Evolutionary conservation across 2,329 filamentous ascomycete genomes (phyloP), one percentile per base, ranked within the genome.

Genomic region (Trichoderma citrinoviride): DNA sequence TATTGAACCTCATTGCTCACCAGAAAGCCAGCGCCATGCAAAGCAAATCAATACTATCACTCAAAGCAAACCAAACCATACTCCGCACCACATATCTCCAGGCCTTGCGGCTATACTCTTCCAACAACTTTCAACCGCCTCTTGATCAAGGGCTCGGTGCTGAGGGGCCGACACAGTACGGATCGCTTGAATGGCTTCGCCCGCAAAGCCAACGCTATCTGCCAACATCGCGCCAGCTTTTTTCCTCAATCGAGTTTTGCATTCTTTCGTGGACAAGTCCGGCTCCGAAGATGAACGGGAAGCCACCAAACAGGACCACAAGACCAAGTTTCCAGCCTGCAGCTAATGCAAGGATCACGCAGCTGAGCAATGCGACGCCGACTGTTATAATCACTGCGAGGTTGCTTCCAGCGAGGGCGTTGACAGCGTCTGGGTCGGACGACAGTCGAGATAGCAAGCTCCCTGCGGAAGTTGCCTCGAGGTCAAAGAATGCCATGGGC

Each of bases 1-100:
- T 15, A 23, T 14, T 19, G 29, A 53, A 17, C 66, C 66, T 10
- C 70, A 49, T 8, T 69, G 69, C 70, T 50, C 71, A 68, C 57
- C 65, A 68, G 29, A 65, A 66, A 3, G 66, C 65, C 14, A 67
- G 47, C 8, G 65, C 66, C 55, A 58, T 58, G 5, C 33, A 40
- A 17, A 58, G 25, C 12, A 58, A n/a, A 15, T 58, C 55, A 47
- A 58, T 58, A 14, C 33, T 33, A 2, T 58, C 55, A 25, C 55
- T 58, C 41, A 58, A n/a, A 46, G 55, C 55, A 46, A 58, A 58
- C 55, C 55, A 58, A n/a, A 44, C 33, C 55, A 58, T 58, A 15
- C 33, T 41, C 21, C 44, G 37, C n/a, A 58, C 21, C 7, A 41
- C 55, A 58, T 58, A 58, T 17, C 21, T 21, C 41, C 55, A 27